Conservation (phyloP, 2,329 filamentous ascomycete genomes). For the Zalaria sp. region DNA sequence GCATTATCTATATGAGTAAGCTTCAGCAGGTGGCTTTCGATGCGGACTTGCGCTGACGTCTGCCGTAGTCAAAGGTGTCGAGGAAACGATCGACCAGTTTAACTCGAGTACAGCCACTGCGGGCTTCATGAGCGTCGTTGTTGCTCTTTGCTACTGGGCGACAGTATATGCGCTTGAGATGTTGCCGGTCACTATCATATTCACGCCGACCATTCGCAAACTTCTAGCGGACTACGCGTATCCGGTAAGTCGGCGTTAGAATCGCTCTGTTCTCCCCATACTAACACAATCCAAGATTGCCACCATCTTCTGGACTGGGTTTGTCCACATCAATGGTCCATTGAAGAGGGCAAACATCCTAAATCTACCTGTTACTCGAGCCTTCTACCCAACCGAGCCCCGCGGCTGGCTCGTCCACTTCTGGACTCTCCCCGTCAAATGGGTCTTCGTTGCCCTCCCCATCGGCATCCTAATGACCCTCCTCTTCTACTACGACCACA, state of each 20-base stretch:
- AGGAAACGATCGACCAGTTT: slow-evolving; percentile 40
- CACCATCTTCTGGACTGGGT: slow-evolving; percentile 41
- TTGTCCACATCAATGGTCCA: slow-evolving; percentile 36
- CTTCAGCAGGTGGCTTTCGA: neutral
- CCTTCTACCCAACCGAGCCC: slow-evolving; percentile 33
- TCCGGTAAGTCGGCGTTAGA: slow-evolving; percentile 18
- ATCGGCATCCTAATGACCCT: slow-evolving; percentile 39
- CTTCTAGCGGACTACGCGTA: slow-evolving; percentile 40
- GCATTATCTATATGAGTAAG: slow-evolving; percentile 38
- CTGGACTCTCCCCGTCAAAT: slow-evolving; percentile 36
- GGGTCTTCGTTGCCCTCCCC: slow-evolving; percentile 39
- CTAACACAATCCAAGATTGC: slow-evolving; percentile 22
- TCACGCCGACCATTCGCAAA: slow-evolving; percentile 29
- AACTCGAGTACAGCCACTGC: slow-evolving; percentile 21
- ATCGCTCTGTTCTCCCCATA: neutral
- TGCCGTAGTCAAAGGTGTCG: slow-evolving; percentile 37
- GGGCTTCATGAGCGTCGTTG: slow-evolving; percentile 35
- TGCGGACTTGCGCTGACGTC: slow-evolving; percentile 1
- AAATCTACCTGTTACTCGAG: slow-evolving; percentile 27
- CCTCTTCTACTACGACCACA: slow-evolving; percentile 44
- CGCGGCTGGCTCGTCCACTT: slow-evolving; percentile 38
- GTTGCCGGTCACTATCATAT: slow-evolving; percentile 30
- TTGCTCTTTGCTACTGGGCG: slow-evolving; percentile 38
- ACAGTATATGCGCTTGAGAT: slow-evolving; percentile 37
- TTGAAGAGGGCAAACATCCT: slow-evolving; percentile 27